Percentiles rank a stretch among this genome's conserved stretches.
These are phyloP conservation scores for Tolypocladium nubicola DNA, from an alignment of 2,329 filamentous ascomycete species.

Conservation along the genomic window DNA sequence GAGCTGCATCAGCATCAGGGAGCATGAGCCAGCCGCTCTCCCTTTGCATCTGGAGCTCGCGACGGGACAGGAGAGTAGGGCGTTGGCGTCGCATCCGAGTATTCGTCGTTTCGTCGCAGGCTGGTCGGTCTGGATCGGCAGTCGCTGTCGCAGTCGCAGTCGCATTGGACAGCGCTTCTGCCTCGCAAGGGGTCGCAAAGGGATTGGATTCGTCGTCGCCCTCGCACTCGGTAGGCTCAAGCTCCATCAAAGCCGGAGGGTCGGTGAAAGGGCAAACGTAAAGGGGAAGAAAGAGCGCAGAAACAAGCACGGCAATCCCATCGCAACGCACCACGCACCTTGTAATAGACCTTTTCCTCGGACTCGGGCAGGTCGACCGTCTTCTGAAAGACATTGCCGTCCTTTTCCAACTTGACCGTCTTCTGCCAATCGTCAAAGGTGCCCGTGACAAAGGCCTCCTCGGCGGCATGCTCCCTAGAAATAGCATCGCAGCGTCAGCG, in stretches of 20 bases:
- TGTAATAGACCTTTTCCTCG: conserved; percentile 77
- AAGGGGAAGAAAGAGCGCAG: background rate
- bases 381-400: conserved; percentile 67
- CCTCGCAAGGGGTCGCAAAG: background rate
- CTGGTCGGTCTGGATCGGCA: background rate
- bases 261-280: background rate
- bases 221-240: background rate
- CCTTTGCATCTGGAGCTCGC: background rate
- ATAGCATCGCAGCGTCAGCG: conserved; percentile 3
- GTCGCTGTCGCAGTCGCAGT: background rate
- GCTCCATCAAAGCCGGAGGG: background rate
- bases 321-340: conserved; percentile 66
- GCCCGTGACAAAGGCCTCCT: conserved; percentile 88
- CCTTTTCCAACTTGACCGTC: conserved; percentile 71
- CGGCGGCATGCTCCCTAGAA: conserved; percentile 69
- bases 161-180: background rate
- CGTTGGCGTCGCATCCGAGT: background rate
- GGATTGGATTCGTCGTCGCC: background rate
- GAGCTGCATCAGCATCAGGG: background rate
- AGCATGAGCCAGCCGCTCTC: background rate
- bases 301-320: background rate
- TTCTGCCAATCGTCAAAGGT: conserved; percentile 93
- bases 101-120: background rate
- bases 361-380: conserved; percentile 59
- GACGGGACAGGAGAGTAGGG: background rate